Base-by-base conservation (phyloP, 2,329 filamentous ascomycete species). In the Thielaviopsis musarum region DNA sequence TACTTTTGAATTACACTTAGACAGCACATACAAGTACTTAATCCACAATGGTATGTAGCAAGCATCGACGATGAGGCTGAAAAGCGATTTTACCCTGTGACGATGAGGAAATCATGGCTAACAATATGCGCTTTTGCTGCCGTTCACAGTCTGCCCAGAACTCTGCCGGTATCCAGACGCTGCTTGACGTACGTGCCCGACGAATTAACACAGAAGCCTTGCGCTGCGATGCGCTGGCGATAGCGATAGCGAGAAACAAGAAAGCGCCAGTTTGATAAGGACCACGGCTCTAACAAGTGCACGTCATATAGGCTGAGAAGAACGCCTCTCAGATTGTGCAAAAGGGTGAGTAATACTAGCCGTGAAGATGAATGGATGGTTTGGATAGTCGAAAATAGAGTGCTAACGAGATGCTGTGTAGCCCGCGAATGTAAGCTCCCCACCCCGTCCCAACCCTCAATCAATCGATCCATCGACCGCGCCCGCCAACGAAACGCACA, bases 251-350 rank as follows among this genome's bases (percentile, higher is more conserved):
- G n/a, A 45, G 45, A 19, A 22, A 17, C 21, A 17, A 28, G 21
- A 41, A 52, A 49, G 9, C 38, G 45, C 24, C 6, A 49, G 26
- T 19, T 45, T 17, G 34, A 49, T 38, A 34, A n/a, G 51, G 38
- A 57, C 21, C 12, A 10, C 17, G 34, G 19, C 9, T 49, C 53
- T 10, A 30, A 58, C 38, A 57, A n/a, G n/a, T 21, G n/a, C 12
- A 21, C 12, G 7, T 54, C 22, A 17, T 59, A 65, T 66, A 97
- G 91, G 91, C 93, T 67, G 93, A 98, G 81, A 87, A 90, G 74
- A 91, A 97, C 74, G 93, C 93, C 63, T 91, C 95, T 75, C 96
- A 96, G 81, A 98, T 98, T 72, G 91, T 98, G 61, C 91, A 97
- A 74, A 90, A 93, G 81, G 88, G 91, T 94, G 72, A 62, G 76